Conservation (phyloP, 2,329 filamentous ascomycete species). For the Clonostachys byssicola region DNA sequence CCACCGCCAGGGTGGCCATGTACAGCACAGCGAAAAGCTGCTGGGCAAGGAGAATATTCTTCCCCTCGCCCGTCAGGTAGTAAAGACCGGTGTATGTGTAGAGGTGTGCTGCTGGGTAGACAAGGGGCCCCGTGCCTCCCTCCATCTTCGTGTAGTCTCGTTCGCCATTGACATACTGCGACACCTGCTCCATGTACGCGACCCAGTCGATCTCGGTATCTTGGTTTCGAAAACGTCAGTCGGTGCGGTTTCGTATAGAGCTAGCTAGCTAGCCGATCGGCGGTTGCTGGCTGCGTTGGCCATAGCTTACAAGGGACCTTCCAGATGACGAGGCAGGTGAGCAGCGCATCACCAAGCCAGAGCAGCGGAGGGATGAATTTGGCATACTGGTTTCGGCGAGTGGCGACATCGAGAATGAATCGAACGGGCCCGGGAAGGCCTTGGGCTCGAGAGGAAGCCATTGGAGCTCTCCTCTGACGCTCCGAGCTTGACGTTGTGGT, state of each 20-base stretch:
- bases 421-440: background rate
- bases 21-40: conserved; percentile 79
- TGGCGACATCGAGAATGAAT: conserved; percentile 36
- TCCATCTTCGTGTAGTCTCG: conserved; percentile 82
- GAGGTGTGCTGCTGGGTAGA: conserved; percentile 92
- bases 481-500: background rate
- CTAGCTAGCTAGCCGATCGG: conserved; percentile 1
- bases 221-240: conserved; percentile 10
- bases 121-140: conserved; percentile 86
- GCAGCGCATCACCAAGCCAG: conserved; percentile 63
- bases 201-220: conserved; percentile 98
- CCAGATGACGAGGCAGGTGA: conserved; percentile 73
- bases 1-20: conserved; percentile 67
- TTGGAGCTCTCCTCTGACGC: conserved; percentile 17
- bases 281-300: background rate
- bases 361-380: conserved; percentile 54
- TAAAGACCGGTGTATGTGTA: conserved; percentile 85
- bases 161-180: conserved; percentile 77
- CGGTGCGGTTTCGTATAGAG: background rate
- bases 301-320: conserved; percentile 71
- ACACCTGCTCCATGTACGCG: conserved; percentile 93
- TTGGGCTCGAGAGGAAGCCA: conserved; percentile 9
- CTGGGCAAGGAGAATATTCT: conserved; percentile 76
- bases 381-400: conserved; percentile 44
- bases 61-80: conserved; percentile 70